Percentiles rank a stretch among this genome's conserved stretches.
Conservation (phyloP, 2,329 filamentous ascomycete genomes). For the Cladosporium sp. region DNA sequence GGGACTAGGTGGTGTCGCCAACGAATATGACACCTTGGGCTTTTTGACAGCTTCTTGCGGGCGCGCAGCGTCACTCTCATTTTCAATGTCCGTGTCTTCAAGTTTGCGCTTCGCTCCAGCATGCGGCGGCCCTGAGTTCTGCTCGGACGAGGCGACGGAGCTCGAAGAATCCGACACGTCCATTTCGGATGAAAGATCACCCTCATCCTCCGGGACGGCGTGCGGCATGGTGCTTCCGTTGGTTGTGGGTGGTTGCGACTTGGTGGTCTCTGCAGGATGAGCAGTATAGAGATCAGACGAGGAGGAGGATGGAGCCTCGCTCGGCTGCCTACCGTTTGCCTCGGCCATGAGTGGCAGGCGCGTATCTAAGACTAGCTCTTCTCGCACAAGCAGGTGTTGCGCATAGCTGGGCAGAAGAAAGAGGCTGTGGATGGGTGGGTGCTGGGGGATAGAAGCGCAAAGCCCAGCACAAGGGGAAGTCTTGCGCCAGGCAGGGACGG, state of each 20-base stretch:
- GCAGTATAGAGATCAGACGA: slow-evolving; percentile 17
- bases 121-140: slow-evolving; percentile 8
- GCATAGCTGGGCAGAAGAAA: neutral
- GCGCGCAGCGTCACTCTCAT: slow-evolving; percentile 10
- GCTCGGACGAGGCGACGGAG: slow-evolving; percentile 19
- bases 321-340: slow-evolving; percentile 13
- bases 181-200: slow-evolving; percentile 26
- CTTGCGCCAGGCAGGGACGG: neutral
- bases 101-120: slow-evolving; percentile 29
- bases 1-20: neutral
- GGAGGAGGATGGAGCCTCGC: slow-evolving; percentile 16
- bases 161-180: slow-evolving; percentile 24
- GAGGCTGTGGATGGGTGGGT: neutral
- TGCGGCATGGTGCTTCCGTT: neutral
- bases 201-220: slow-evolving; percentile 11
- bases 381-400: neutral
- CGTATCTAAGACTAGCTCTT: neutral
- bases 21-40: slow-evolving; percentile 16
- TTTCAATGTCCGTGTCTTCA: slow-evolving; percentile 15
- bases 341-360: slow-evolving; percentile 2
- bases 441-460: neutral
- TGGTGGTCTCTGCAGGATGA: neutral
- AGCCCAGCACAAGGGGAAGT: neutral
- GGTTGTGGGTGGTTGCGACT: neutral
- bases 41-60: slow-evolving; percentile 20